phyloP scores from a whole-genome alignment of 768 basidiomycete genomes.

The Trametes cingulata region DNA sequence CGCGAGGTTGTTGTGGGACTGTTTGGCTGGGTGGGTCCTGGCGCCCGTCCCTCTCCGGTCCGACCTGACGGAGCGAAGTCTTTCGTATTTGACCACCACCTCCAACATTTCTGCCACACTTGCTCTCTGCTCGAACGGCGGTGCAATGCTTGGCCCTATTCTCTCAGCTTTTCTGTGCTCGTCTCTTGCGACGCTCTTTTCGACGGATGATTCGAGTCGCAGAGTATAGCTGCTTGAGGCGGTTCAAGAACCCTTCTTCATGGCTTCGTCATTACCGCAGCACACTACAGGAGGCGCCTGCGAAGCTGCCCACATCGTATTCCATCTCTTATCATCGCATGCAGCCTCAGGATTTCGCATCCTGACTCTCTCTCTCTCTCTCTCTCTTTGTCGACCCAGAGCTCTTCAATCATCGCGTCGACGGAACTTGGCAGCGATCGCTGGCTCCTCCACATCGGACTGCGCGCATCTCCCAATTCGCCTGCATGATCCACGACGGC shows the following conservation, averaged over 20 bases:
- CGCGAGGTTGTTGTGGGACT: neutral
- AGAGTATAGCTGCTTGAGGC: no score
- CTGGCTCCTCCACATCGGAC: no score
- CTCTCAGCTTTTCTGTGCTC: no score
- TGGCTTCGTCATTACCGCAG: neutral
- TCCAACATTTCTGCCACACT: no score
- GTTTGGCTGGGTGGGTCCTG: slow-evolving; percentile 2
- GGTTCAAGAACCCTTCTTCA: no score
- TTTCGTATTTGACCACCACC: no score
- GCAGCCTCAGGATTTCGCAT: neutral
- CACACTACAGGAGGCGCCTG: neutral
- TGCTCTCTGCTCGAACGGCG: no score
- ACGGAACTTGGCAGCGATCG: no score
- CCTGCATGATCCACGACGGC: neutral
- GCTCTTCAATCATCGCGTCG: neutral
- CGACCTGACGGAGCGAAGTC: no score
- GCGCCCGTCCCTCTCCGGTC: neutral
- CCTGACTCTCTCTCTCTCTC: neutral
- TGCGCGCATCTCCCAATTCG: neutral
- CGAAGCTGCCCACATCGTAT: neutral
- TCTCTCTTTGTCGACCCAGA: neutral
- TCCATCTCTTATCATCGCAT: neutral
- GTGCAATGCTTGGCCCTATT: no score
- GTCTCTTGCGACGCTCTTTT: no score
- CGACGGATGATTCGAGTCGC: no score